A percentile compares a stretch with the other conserved stretches of the same genome.
Conservation (phyloP, 2,329 filamentous ascomycete genomes). For the Pseudopithomyces maydicus region DNA sequence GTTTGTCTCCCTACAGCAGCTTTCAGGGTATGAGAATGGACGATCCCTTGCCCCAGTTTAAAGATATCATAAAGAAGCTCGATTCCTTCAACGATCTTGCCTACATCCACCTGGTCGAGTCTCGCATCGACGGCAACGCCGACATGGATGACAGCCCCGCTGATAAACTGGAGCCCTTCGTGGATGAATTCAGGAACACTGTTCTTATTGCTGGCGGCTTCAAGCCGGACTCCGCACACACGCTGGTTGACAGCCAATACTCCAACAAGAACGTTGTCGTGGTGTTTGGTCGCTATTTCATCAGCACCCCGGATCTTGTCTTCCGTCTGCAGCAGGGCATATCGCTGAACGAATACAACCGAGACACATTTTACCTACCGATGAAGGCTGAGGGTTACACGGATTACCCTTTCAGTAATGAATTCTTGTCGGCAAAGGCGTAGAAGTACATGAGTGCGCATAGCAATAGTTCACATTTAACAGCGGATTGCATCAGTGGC, state of each 20-base stretch:
- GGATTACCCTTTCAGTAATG: conserved; percentile 47
- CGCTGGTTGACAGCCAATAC: conserved; percentile 48
- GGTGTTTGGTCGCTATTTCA: conserved; percentile 56
- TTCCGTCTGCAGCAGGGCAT: conserved; percentile 52
- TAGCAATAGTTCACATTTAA: neutral
- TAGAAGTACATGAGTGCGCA: neutral
- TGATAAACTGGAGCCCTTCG: conserved; percentile 29
- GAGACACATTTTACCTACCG: conserved; percentile 51
- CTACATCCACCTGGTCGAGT: conserved; percentile 58
- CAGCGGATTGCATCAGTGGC: neutral
- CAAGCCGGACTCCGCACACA: conserved; percentile 44
- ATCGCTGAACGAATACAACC: conserved; percentile 51
- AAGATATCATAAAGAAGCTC: conserved; percentile 59
- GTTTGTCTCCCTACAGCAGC: conserved; percentile 64
- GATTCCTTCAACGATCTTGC: conserved; percentile 58
- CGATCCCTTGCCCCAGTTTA: conserved; percentile 68
- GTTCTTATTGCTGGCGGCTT: conserved; percentile 51
- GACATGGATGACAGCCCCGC: conserved; percentile 25
- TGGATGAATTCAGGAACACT: conserved; percentile 33
- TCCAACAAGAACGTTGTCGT: conserved; percentile 50
- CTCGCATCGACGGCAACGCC: conserved; percentile 55
- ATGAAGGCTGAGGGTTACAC: conserved; percentile 46
- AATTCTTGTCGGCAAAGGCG: conserved; percentile 6
- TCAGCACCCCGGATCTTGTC: conserved; percentile 56
- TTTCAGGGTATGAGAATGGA: conserved; percentile 69